Evolutionary conservation across 140 eudicot genomes (phyloP), one percentile per base, ranked within the genome.

Genomic region (Stevia rebaudiana): DNA sequence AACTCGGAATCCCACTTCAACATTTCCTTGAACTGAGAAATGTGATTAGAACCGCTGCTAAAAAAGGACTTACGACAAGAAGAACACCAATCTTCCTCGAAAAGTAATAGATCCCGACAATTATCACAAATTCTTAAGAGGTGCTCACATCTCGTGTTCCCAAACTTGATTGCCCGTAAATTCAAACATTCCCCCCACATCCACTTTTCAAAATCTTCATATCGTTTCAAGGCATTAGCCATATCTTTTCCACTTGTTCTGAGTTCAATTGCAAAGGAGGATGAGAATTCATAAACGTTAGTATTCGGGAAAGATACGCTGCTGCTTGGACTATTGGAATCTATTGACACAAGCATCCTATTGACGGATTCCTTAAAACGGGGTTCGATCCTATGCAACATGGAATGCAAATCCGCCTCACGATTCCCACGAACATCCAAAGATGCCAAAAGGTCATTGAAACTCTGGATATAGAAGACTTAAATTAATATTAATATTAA

Each of bases 351-450:
- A n/a, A n/a, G 35, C n/a, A 13, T 80, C 72, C 60, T 80, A 43
- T 54, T 77, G 5, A 73, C 63, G 7, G 78, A 46, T 67, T 77
- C 86, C 77, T 75, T 91, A 63, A 91, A 88, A 33, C 79, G 61
- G 49, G 69, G 15, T 78, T 85, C 95, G 21, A 91, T 59, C 42
- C 71, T 77, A 75, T 73, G 98, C 82, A 91, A 67, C 84, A 87
- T 76, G 5, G 90, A 82, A 64, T 82, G 84, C 76, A 91, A 58
- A 68, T 87, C 88, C 18, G 86, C 90, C 69, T 91, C 98, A 69
- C 96, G 74, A 23, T 79, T 70, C 39, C 98, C 98, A 72, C 95
- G 92, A 21, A 81, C 78, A 63, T 91, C 98, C 72, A 91, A 75
- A 41, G 89, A 84, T 21, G 82, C 79, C 81, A 87, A 31, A 59